phyloP scores from a whole-genome alignment of 1,284 basidiomycete species.

The Ceratobasidium papillatum region DNA sequence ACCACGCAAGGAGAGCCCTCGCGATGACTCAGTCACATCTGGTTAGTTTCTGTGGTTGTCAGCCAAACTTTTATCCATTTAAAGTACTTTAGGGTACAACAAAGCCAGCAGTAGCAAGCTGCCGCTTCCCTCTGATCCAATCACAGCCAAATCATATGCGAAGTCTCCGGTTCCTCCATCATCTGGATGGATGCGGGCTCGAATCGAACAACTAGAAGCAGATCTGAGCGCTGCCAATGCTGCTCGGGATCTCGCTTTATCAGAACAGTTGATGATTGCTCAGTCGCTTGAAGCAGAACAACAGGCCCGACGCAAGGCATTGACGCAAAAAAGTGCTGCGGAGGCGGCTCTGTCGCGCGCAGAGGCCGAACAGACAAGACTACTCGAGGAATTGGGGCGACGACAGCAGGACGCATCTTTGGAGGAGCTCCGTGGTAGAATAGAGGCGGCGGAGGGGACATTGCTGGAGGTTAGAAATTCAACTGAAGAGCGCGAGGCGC shows the following conservation, averaged over 20 bases:
- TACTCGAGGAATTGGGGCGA: conserved; percentile 9
- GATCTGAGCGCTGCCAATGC: conserved; percentile 10
- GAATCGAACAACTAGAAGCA: conserved; percentile 20
- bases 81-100: not conserved
- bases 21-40: not conserved
- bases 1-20: not conserved
- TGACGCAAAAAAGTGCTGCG: conserved; percentile 30
- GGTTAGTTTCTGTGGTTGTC: not conserved
- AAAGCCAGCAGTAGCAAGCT: conserved; percentile 10
- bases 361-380: conserved; percentile 22
- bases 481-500: not conserved
- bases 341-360: conserved; percentile 18
- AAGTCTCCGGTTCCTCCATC: conserved; percentile 8
- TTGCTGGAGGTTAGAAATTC: not conserved
- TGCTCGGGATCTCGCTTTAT: conserved; percentile 35
- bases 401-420: not conserved
- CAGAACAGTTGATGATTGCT: conserved; percentile 1
- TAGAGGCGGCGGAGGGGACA: not conserved
- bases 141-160: not conserved
- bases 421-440: not conserved
- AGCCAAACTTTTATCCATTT: not conserved
- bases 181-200: conserved; percentile 26
- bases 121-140: not conserved
- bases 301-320: conserved; percentile 18
- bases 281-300: conserved; percentile 8